These are phyloP conservation scores for Paramyrothecium roridum DNA, from an alignment of 2,329 filamentous ascomycete genomes.

Conservation along the genomic window DNA sequence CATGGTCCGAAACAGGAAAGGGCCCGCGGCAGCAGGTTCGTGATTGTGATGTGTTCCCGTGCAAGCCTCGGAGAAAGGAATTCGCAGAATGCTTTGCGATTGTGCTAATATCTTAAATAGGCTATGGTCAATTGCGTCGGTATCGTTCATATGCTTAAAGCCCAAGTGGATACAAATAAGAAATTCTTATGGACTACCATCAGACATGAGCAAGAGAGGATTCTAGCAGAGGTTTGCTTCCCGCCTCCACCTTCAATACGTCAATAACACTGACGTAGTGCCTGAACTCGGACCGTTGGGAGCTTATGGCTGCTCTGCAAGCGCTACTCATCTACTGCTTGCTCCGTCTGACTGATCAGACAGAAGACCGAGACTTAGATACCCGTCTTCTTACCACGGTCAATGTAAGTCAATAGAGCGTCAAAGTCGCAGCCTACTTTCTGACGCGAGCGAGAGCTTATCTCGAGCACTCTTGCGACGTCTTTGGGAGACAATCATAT, in stretches of 20 bases:
- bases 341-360: conserved; percentile 2
- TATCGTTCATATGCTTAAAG: neutral
- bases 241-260: neutral
- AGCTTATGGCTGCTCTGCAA: conserved; percentile 10
- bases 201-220: conserved; percentile 3
- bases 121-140: neutral
- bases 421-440: neutral
- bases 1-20: conserved; percentile 5
- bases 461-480: conserved; percentile 2
- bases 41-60: conserved; percentile 2
- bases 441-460: neutral
- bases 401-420: neutral
- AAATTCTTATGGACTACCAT: neutral
- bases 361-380: neutral
- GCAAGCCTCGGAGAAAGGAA: too few species aligned
- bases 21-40: conserved; percentile 2
- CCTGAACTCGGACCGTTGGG: conserved; percentile 8
- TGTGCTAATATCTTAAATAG: too few species aligned
- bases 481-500: conserved; percentile 1
- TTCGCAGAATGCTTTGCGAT: too few species aligned
- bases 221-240: neutral
- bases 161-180: neutral
- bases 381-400: neutral
- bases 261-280: conserved; percentile 4
- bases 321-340: conserved; percentile 11